These are phyloP conservation scores for Hericium erinaceus DNA, from an alignment of 768 basidiomycete genomes.

Conservation along the genomic window DNA sequence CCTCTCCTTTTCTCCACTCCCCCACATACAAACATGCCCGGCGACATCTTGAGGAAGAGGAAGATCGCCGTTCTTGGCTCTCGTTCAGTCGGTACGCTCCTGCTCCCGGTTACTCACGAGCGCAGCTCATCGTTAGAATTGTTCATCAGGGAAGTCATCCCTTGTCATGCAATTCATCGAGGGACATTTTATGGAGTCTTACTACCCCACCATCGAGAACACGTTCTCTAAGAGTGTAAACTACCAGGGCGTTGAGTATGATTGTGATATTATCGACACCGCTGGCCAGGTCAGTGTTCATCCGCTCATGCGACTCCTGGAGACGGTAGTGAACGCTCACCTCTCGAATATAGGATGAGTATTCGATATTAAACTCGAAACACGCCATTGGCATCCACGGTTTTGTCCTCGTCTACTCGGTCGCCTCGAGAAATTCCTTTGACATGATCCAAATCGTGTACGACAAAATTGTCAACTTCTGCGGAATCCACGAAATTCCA, in stretches of 20 bases:
- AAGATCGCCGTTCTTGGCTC: slow-evolving; percentile 86
- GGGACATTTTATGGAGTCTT: slow-evolving; percentile 83
- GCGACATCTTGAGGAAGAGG: slow-evolving; percentile 56
- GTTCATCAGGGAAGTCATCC: slow-evolving; percentile 78
- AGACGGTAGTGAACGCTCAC: slow-evolving; percentile 2
- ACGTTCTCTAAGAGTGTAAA: slow-evolving; percentile 79
- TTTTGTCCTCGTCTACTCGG: slow-evolving; percentile 93
- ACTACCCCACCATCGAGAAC: slow-evolving; percentile 93
- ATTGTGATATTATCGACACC: slow-evolving; percentile 96
- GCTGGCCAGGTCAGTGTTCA: slow-evolving; percentile 75
- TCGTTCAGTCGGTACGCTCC: slow-evolving; percentile 72
- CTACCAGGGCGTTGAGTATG: slow-evolving; percentile 85
- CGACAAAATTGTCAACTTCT: slow-evolving; percentile 88
- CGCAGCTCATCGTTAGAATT: slow-evolving; percentile 11
- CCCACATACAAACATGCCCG: slow-evolving; percentile 19
- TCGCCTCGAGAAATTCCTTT: slow-evolving; percentile 82
- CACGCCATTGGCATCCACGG: slow-evolving; percentile 97
- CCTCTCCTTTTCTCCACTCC: slow-evolving; percentile 2
- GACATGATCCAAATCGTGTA: slow-evolving; percentile 92
- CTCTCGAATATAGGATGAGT: slow-evolving; percentile 65
- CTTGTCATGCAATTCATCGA: slow-evolving; percentile 90
- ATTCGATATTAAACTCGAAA: slow-evolving; percentile 85
- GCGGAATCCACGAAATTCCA: slow-evolving; percentile 75
- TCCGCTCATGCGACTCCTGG: slow-evolving; percentile 2
- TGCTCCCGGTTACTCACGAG: slow-evolving; percentile 7